Evolutionary conservation across 257 asterid genomes (phyloP).

Genomic region (Solanum chmielewskii): DNA sequence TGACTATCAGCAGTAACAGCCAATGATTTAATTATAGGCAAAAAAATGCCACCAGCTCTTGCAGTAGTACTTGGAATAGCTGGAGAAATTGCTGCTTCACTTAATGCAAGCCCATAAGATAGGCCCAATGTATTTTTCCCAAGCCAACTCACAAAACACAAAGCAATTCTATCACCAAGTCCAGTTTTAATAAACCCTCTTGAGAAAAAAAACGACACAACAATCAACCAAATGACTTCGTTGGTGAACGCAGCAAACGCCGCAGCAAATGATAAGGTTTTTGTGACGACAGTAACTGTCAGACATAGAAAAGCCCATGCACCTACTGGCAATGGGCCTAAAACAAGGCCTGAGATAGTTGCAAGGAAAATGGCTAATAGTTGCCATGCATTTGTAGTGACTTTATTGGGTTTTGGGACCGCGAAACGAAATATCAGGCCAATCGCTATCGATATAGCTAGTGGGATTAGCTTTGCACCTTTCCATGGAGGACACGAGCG

Average conservation of each 20-base stretch:
- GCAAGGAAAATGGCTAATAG: conserved; percentile 57
- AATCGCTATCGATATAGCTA: conserved; percentile 25
- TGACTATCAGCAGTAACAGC: conserved; percentile 43
- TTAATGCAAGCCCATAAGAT: conserved; percentile 56
- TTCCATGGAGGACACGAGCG: conserved; percentile 15
- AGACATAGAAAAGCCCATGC: conserved; percentile 62
- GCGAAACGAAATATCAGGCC: conserved; percentile 59
- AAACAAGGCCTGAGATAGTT: conserved; percentile 53
- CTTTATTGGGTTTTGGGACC: conserved; percentile 44
- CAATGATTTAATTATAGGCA: conserved; percentile 68
- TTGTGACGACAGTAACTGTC: conserved; percentile 37
- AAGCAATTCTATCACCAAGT: conserved; percentile 68
- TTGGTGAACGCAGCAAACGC: conserved; percentile 63
- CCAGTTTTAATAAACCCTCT: conserved; percentile 73
- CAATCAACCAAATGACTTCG: conserved; percentile 77
- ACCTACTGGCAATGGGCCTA: conserved; percentile 66
- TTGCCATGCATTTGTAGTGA: conserved; percentile 52
- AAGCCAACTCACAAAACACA: conserved; percentile 51
- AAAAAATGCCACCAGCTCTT: conserved; percentile 69
- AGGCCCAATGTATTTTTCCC: conserved; percentile 62
- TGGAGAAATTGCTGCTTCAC: conserved; percentile 58
- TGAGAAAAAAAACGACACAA: conserved; percentile 54
- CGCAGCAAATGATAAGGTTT: conserved; percentile 52
- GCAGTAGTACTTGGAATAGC: conserved; percentile 81
- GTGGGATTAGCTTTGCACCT: conserved; percentile 52